These are phyloP conservation scores for Bipolaris victoriae DNA, from an alignment of 2,329 filamentous ascomycete species.

Conservation along the genomic window DNA sequence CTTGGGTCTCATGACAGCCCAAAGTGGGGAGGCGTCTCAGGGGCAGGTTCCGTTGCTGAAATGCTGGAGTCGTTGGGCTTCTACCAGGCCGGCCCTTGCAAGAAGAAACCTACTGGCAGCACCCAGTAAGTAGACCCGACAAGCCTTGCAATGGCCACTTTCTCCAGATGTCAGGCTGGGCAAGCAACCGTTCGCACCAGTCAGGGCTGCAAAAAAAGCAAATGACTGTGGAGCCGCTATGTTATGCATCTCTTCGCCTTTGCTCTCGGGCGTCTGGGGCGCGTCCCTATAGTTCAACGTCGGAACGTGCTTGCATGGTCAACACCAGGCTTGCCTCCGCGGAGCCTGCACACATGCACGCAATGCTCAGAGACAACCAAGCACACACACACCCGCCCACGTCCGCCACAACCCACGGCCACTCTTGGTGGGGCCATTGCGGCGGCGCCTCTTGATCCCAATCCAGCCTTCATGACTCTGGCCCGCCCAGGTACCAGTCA, in stretches of 20 bases:
- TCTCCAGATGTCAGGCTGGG: neutral
- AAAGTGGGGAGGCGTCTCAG: constrained; percentile 25
- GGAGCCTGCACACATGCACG: neutral
- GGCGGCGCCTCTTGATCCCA: too few relatives aligned
- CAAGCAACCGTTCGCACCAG: constrained; percentile 1
- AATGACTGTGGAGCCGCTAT: constrained; percentile 7
- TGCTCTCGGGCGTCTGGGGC: constrained; percentile 2
- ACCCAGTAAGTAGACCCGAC: too few relatives aligned
- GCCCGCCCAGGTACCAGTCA: too few relatives aligned
- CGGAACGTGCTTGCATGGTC: neutral
- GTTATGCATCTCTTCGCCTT: neutral
- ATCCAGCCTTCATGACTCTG: too few relatives aligned
- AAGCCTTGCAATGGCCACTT: neutral
- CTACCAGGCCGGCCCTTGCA: too few relatives aligned
- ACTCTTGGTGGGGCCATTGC: too few relatives aligned
- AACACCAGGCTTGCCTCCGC: neutral
- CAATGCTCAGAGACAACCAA: neutral
- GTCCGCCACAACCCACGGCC: too few relatives aligned
- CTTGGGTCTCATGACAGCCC: constrained; percentile 29
- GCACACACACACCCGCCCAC: neutral
- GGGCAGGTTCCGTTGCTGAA: constrained; percentile 8
- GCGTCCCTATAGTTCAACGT: constrained; percentile 10
- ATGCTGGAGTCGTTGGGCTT: neutral
- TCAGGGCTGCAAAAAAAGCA: constrained; percentile 8
- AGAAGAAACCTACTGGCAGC: too few relatives aligned